A percentile compares a stretch with the other conserved stretches of the same genome.
These are phyloP conservation scores for Aurantiochytrium sp. DNA, from an alignment of 108 stramenopile genomes.

Conservation along the genomic window DNA sequence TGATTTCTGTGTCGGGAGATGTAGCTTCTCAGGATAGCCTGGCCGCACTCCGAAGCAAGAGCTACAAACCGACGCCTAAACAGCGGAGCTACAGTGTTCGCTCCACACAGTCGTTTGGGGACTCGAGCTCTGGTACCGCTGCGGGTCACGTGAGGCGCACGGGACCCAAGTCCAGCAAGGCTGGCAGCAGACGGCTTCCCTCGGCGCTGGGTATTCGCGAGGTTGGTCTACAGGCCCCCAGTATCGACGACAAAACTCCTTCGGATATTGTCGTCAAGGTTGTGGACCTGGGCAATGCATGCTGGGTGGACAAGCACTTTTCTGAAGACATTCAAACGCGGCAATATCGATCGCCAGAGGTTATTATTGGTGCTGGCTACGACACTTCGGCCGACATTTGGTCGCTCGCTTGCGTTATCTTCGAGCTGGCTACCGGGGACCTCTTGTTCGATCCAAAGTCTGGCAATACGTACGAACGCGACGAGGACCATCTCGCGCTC, in stretches of 20 bases:
- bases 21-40: background rate
- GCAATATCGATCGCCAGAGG: slow-evolving; percentile 94
- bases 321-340: slow-evolving; percentile 96
- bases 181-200: background rate
- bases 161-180: background rate
- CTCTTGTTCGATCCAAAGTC: slow-evolving; percentile 91
- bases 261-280: slow-evolving; percentile 41
- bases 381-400: slow-evolving; percentile 95
- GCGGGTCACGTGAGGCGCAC: background rate
- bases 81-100: background rate
- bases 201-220: background rate
- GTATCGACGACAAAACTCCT: background rate
- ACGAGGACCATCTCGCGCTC: slow-evolving; percentile 97
- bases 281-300: slow-evolving; percentile 96
- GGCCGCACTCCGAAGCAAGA: background rate
- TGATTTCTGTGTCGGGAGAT: background rate
- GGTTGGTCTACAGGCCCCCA: background rate
- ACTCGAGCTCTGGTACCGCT: background rate
- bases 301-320: slow-evolving; percentile 94
- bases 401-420: slow-evolving; percentile 92
- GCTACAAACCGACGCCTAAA: background rate
- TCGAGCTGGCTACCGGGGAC: slow-evolving; percentile 94
- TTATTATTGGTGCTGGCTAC: slow-evolving; percentile 75
- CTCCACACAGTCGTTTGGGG: background rate
- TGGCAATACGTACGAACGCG: slow-evolving; percentile 59